Evolutionary conservation across 208 protist genomes (phyloP).

Genomic region (Crithidia mellificae): DNA sequence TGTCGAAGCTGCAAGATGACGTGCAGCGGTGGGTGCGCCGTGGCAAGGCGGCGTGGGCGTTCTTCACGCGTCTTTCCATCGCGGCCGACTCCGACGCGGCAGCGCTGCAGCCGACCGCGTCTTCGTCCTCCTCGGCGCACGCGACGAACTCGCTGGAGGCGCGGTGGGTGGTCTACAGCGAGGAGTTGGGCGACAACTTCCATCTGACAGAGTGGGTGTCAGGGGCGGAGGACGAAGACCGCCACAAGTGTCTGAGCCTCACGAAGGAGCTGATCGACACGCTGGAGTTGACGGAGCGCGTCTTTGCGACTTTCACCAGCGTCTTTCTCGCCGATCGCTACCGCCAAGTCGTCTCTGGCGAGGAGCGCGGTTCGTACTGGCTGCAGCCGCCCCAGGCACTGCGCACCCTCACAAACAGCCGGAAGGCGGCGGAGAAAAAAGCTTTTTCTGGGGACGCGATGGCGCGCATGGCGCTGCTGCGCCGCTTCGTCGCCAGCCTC

Average conservation of each 20-base stretch:
- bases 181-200: slow-evolving; percentile 49
- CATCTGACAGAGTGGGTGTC: slow-evolving; percentile 54
- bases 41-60: slow-evolving; percentile 12
- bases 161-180: slow-evolving; percentile 43
- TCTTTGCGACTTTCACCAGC: slow-evolving; percentile 57
- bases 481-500: slow-evolving; percentile 31
- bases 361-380: slow-evolving; percentile 37
- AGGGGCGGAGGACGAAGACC: slow-evolving; percentile 52
- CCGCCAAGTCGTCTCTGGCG: slow-evolving; percentile 36
- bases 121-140: not conserved
- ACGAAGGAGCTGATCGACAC: slow-evolving; percentile 51
- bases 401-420: slow-evolving; percentile 6
- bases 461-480: slow-evolving; percentile 31
- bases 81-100: not conserved
- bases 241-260: slow-evolving; percentile 47
- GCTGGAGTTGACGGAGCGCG: slow-evolving; percentile 39
- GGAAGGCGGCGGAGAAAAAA: slow-evolving; percentile 9
- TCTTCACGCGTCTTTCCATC: not conserved
- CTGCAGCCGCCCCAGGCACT: slow-evolving; percentile 34
- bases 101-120: not conserved
- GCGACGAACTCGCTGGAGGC: not conserved
- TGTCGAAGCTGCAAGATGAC: slow-evolving; percentile 16
- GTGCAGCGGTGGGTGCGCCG: slow-evolving; percentile 27
- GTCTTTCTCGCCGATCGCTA: slow-evolving; percentile 55
- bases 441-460: slow-evolving; percentile 30